These are phyloP conservation scores for Pseudocercospora cruenta DNA, from an alignment of 2,329 filamentous ascomycete genomes.

Conservation along the genomic window DNA sequence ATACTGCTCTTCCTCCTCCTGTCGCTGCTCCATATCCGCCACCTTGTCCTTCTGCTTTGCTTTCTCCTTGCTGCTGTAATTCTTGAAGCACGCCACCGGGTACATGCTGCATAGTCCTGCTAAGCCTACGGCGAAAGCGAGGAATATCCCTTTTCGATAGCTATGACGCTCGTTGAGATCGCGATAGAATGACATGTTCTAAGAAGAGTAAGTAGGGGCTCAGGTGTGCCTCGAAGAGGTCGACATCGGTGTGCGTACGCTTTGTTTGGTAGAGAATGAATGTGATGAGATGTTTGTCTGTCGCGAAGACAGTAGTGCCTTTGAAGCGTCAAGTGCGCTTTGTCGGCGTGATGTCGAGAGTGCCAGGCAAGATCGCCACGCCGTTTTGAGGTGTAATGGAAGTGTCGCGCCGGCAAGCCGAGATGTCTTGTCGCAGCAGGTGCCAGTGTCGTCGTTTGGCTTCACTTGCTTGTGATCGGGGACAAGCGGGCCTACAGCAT, in stretches of 20 bases:
- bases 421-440: neutral
- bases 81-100: conserved; percentile 42
- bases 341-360: neutral
- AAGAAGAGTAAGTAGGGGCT: conserved; percentile 14
- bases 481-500: neutral
- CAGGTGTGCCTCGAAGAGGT: conserved; percentile 18
- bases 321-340: conserved; percentile 4
- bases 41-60: conserved; percentile 30
- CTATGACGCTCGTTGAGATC: conserved; percentile 37
- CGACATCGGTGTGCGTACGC: conserved; percentile 9
- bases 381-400: neutral
- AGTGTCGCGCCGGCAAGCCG: conserved; percentile 1
- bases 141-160: conserved; percentile 39
- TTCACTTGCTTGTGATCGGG: conserved; percentile 5
- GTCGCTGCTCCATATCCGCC: conserved; percentile 30
- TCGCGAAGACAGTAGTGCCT: neutral
- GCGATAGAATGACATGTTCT: conserved; percentile 33
- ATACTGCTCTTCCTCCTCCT: conserved; percentile 34
- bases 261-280: neutral
- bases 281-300: neutral
- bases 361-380: neutral
- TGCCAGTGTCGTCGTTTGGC: neutral
- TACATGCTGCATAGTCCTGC: conserved; percentile 42
- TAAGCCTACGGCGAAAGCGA: conserved; percentile 33
- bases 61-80: conserved; percentile 39